Evolutionary conservation across 1,139 yeast genomes (phyloP).

Genomic region (Candida gigantensis): DNA sequence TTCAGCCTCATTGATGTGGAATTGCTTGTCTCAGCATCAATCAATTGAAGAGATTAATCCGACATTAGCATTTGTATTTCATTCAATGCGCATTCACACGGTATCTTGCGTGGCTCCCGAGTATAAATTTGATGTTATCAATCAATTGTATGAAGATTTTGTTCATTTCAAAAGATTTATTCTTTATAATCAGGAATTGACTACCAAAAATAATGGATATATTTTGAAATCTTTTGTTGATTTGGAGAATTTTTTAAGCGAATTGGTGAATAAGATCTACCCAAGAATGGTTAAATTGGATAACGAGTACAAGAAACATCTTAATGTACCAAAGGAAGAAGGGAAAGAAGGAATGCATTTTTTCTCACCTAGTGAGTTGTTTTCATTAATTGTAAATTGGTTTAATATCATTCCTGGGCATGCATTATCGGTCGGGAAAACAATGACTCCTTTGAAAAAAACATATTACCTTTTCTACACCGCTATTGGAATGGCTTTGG

Average conservation of each 20-base stretch:
- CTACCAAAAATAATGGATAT: slow-evolving; percentile 15
- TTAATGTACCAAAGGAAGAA: background rate
- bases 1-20: slow-evolving; percentile 34
- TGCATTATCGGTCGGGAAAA: slow-evolving; percentile 30
- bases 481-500: slow-evolving; percentile 37
- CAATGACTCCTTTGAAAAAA: slow-evolving; percentile 32
- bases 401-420: slow-evolving; percentile 38
- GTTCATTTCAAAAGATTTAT: slow-evolving; percentile 23
- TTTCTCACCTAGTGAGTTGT: slow-evolving; percentile 20
- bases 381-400: slow-evolving; percentile 36
- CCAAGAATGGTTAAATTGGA: slow-evolving; percentile 32
- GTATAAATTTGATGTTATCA: slow-evolving; percentile 32
- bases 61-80: slow-evolving; percentile 26
- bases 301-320: slow-evolving; percentile 19
- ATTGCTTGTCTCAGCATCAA: slow-evolving; percentile 26
- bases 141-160: slow-evolving; percentile 27
- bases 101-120: slow-evolving; percentile 34
- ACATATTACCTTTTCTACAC: slow-evolving; percentile 36
- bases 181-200: slow-evolving; percentile 18
- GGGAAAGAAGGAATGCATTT: background rate
- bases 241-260: slow-evolving; percentile 32
- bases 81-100: slow-evolving; percentile 29
- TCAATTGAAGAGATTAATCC: slow-evolving; percentile 25
- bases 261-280: slow-evolving; percentile 26
- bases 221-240: slow-evolving; percentile 22